A percentile compares a stretch with the other conserved stretches of the same genome.
phyloP scores from a whole-genome alignment of 805 yeast species.

The Blastobotrys robertii region DNA sequence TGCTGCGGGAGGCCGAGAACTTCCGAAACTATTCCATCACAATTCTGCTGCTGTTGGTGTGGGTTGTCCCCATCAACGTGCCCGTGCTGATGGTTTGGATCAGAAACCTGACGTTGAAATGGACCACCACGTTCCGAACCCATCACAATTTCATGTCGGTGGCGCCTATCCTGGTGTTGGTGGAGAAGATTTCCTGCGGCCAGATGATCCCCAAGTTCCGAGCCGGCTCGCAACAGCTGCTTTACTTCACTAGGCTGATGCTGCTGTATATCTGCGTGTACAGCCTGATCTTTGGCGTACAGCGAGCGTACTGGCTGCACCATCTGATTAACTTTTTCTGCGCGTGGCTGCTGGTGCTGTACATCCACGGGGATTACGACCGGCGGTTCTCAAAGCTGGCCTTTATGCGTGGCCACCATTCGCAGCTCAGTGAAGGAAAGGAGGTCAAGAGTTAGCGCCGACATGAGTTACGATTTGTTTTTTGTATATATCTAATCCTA shows the following conservation, averaged over 20 bases:
- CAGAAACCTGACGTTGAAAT: conserved; percentile 64
- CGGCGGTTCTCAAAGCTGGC: too few relatives aligned
- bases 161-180: conserved; percentile 56
- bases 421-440: too few relatives aligned
- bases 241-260: conserved; percentile 27
- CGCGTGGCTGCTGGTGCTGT: conserved; percentile 16
- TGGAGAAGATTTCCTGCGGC: conserved; percentile 45
- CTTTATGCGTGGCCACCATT: too few relatives aligned
- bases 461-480: too few relatives aligned
- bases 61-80: conserved; percentile 69
- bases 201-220: conserved; percentile 34
- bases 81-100: conserved; percentile 76
- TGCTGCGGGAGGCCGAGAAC: conserved; percentile 16
- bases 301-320: conserved; percentile 80
- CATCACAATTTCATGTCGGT: conserved; percentile 78
- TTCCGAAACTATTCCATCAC: conserved; percentile 54
- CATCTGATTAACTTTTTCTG: conserved; percentile 54
- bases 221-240: conserved; percentile 7
- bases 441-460: too few relatives aligned
- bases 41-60: conserved; percentile 54
- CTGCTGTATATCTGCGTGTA: conserved; percentile 49
- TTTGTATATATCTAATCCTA: too few relatives aligned
- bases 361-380: background rate
- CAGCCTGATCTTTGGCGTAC: conserved; percentile 61
- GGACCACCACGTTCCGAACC: conserved; percentile 79